Conservation (phyloP, 495 filamentous ascomycete genomes). For the Penicilliopsis zonata region DNA sequence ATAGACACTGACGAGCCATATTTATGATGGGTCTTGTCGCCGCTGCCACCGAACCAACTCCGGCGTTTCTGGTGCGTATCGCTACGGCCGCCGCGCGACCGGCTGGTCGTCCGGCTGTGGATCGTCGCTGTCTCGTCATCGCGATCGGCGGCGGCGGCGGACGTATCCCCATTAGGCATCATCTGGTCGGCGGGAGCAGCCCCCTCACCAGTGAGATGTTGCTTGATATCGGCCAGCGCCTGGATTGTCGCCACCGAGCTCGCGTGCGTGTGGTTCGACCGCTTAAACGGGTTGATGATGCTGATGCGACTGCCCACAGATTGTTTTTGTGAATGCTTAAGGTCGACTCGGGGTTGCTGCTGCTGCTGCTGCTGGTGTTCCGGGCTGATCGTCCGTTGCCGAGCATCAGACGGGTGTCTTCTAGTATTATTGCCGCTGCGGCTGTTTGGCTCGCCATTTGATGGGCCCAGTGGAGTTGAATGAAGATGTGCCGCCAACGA, state of each 20-base stretch:
- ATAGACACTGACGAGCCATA: constrained; percentile 25
- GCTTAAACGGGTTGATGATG: constrained; percentile 37
- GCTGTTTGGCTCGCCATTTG: constrained; percentile 15
- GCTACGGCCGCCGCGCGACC: constrained; percentile 12
- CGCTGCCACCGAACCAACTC: constrained; percentile 25
- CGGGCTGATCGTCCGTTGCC: constrained; percentile 23
- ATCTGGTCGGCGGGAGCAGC: constrained; percentile 12
- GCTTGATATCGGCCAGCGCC: constrained; percentile 7
- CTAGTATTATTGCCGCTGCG: too few relatives aligned
- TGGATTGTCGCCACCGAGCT: constrained; percentile 26
- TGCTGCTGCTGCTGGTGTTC: constrained; percentile 30
- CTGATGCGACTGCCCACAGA: constrained; percentile 36
- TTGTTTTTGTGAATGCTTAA: constrained; percentile 25
- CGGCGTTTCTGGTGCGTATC: constrained; percentile 27
- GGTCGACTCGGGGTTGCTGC: constrained; percentile 19
- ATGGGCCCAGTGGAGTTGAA: constrained; percentile 14
- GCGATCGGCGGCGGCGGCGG: constrained; percentile 4
- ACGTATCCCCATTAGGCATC: constrained; percentile 3
- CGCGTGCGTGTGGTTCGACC: constrained; percentile 22
- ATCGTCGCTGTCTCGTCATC: constrained; percentile 33
- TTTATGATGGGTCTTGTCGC: constrained; percentile 21
- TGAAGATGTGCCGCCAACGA: constrained; percentile 15
- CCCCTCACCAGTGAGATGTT: constrained; percentile 14
- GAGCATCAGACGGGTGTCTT: constrained; percentile 11
- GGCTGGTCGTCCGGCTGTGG: constrained; percentile 29